phyloP scores from a whole-genome alignment of 805 yeast species.

The Suhomyces tanzawaensis region DNA sequence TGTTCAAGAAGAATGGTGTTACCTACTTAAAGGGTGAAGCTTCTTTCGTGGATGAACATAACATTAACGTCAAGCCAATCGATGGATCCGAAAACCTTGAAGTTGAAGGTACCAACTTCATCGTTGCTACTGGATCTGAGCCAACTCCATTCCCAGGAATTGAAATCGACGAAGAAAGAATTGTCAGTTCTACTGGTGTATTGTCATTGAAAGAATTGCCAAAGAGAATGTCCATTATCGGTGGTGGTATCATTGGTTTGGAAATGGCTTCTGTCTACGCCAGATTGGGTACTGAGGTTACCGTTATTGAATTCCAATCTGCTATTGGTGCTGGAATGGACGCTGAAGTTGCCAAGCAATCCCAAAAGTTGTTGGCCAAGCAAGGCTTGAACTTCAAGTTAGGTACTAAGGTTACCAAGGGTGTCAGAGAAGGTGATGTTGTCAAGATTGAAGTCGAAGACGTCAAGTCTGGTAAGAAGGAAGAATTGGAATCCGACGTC shows the following conservation, averaged over 20 bases:
- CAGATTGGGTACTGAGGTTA: constrained; percentile 93
- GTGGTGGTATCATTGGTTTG: constrained; percentile 99
- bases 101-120: constrained; percentile 80
- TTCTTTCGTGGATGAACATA: constrained; percentile 78
- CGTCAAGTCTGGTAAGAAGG: constrained; percentile 80
- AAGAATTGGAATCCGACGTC: constrained; percentile 83
- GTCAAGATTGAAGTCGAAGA: constrained; percentile 88
- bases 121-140: constrained; percentile 98
- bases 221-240: constrained; percentile 86
- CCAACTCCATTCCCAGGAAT: constrained; percentile 99
- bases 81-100: constrained; percentile 75
- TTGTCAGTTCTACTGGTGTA: constrained; percentile 94
- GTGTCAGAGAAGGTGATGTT: constrained; percentile 81
- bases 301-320: constrained; percentile 85
- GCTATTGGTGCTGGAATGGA: constrained; percentile 99
- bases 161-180: constrained; percentile 92
- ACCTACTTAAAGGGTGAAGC: constrained; percentile 93
- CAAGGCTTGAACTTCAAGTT: constrained; percentile 94
- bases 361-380: constrained; percentile 86
- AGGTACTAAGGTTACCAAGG: constrained; percentile 87
- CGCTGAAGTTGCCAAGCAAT: constrained; percentile 84
- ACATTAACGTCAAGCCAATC: constrained; percentile 75
- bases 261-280: constrained; percentile 99
- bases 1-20: constrained; percentile 94
- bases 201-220: constrained; percentile 85